These are phyloP conservation scores for Debaryomyces psychrophilus DNA, from an alignment of 1,139 yeast species.

Conservation along the genomic window DNA sequence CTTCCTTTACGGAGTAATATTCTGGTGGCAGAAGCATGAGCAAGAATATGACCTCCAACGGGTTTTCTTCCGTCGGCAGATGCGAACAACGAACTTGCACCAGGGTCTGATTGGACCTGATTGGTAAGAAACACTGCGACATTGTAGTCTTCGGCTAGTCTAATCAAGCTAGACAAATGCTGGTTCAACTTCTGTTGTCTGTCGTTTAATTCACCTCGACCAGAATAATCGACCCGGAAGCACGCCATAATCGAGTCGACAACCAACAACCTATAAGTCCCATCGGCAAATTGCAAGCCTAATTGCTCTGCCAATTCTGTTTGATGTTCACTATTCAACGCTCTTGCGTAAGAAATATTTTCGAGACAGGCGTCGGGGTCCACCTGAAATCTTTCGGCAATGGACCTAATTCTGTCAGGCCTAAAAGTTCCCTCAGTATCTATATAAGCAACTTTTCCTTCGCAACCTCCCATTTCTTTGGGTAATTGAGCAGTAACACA, in stretches of 20 bases:
- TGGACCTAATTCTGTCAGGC: constrained; percentile 57
- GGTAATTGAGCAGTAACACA: constrained; percentile 65
- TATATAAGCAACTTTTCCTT: constrained; percentile 62
- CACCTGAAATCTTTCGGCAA: constrained; percentile 56
- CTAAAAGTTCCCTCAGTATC: constrained; percentile 66
- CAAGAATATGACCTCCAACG: constrained; percentile 65
- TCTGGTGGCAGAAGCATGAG: constrained; percentile 68
- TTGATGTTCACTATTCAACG: constrained; percentile 63
- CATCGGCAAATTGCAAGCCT: constrained; percentile 53
- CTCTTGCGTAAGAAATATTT: constrained; percentile 60
- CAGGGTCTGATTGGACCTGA: constrained; percentile 71
- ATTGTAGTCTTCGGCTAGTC: constrained; percentile 62
- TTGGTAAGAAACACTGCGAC: constrained; percentile 62
- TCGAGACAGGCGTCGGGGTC: constrained; percentile 57
- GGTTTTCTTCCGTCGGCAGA: constrained; percentile 69
- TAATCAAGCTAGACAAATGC: constrained; percentile 53
- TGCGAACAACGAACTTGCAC: constrained; percentile 66
- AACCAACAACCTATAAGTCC: constrained; percentile 46
- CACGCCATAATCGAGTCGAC: constrained; percentile 65
- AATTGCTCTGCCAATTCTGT: constrained; percentile 58
- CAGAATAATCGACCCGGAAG: constrained; percentile 61
- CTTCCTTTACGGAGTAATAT: constrained; percentile 60
- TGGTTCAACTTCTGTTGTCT: constrained; percentile 63
- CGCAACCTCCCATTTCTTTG: constrained; percentile 57
- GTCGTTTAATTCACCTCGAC: constrained; percentile 63